These are phyloP conservation scores for Hansenula lynferdii DNA, from an alignment of 1,139 yeast genomes.

Conservation along the genomic window DNA sequence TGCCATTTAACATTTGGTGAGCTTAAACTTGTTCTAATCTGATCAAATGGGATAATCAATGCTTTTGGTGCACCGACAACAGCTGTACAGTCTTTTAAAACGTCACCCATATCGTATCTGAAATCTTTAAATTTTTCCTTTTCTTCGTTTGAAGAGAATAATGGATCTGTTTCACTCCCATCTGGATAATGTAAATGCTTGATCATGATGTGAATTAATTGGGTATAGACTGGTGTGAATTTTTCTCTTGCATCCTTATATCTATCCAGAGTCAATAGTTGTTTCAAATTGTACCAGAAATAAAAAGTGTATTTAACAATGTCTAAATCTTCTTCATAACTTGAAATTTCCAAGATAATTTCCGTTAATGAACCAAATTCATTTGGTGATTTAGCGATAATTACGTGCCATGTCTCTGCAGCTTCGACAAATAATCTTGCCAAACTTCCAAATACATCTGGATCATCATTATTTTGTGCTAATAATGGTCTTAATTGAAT, in stretches of 20 bases:
- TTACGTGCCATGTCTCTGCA: constrained; percentile 93
- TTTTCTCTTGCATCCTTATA: constrained; percentile 55
- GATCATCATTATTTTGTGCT: constrained; percentile 48
- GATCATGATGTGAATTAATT: constrained; percentile 64
- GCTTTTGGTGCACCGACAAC: constrained; percentile 78
- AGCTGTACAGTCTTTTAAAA: constrained; percentile 88
- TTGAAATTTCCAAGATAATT: constrained; percentile 58
- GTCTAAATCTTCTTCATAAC: constrained; percentile 75
- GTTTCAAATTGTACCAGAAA: constrained; percentile 86
- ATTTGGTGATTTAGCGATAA: constrained; percentile 69
- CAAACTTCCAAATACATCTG: constrained; percentile 66
- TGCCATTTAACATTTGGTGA: constrained; percentile 57
- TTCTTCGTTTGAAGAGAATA: constrained; percentile 46
- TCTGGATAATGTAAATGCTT: constrained; percentile 74
- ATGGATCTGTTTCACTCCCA: constrained; percentile 32
- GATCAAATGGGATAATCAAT: constrained; percentile 35
- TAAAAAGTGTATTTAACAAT: constrained; percentile 87
- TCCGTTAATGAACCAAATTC: constrained; percentile 75
- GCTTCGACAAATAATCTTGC: constrained; percentile 85
- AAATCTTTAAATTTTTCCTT: constrained; percentile 93
- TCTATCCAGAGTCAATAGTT: constrained; percentile 57
- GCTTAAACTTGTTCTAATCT: constrained; percentile 22
- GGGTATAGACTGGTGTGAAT: constrained; percentile 56
- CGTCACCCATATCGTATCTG: constrained; percentile 96
- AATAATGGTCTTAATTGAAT: constrained; percentile 53